phyloP scores from a whole-genome alignment of 2,329 filamentous ascomycete genomes.

The Karstenula rhodostoma region DNA sequence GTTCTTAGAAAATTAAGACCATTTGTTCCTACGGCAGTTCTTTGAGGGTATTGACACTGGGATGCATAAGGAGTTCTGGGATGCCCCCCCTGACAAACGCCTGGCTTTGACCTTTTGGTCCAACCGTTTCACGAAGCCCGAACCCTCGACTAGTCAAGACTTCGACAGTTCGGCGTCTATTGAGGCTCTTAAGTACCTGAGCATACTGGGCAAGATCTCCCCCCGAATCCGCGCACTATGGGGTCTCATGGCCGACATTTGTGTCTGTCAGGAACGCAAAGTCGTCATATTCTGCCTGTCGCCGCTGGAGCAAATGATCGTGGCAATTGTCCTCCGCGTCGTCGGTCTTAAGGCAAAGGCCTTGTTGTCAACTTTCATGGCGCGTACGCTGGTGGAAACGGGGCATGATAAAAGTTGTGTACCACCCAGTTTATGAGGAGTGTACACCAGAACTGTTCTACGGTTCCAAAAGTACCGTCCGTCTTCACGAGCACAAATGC shows the following conservation, averaged over 20 bases:
- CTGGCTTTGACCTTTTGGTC: background rate
- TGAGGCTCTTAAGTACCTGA: background rate
- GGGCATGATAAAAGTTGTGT: too few species aligned
- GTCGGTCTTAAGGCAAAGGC: background rate
- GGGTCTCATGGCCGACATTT: background rate
- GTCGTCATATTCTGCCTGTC: background rate
- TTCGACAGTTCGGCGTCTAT: background rate
- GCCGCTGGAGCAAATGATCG: background rate
- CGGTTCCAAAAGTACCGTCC: too few species aligned
- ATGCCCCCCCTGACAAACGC: background rate
- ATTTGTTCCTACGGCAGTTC: background rate
- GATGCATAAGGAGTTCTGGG: background rate
- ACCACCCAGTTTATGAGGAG: too few species aligned
- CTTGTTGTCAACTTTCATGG: background rate
- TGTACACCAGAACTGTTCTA: too few species aligned
- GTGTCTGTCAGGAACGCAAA: background rate
- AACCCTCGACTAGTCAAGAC: background rate
- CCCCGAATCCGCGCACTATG: background rate
- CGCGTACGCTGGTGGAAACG: too few species aligned
- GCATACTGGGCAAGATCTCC: background rate
- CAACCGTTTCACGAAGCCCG: background rate
- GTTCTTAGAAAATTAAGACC: background rate
- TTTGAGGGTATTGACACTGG: background rate
- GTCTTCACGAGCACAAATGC: too few species aligned
- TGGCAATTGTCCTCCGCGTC: background rate